Percentiles rank a stretch among this genome's conserved stretches.
Conservation (phyloP, 2,329 filamentous ascomycete species). For the Aureobasidium sp. region DNA sequence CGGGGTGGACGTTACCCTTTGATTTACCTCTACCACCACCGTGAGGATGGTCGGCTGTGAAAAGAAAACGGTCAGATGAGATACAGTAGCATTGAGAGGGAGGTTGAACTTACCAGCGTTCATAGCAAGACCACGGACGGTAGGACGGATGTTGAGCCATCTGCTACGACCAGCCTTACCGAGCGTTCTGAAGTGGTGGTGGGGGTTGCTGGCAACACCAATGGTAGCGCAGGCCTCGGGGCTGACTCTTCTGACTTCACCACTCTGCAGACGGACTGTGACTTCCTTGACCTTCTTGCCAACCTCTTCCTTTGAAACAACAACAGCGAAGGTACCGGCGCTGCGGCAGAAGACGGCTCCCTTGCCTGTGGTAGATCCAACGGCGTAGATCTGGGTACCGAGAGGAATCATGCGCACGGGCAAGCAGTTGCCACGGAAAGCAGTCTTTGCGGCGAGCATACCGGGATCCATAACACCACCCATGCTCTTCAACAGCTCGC, state of each 20-base stretch:
- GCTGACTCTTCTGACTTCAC: constrained; percentile 81
- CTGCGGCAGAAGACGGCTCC: constrained; percentile 88
- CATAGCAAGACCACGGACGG: constrained; percentile 96
- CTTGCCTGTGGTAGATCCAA: constrained; percentile 64
- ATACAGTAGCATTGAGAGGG: neutral
- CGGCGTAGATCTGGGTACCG: constrained; percentile 82
- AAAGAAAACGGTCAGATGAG: constrained; percentile 10
- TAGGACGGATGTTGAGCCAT: constrained; percentile 90
- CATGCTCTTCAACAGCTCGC: constrained; percentile 82
- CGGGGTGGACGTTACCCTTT: constrained; percentile 93
- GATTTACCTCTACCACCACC: constrained; percentile 99
- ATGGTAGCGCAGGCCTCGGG: constrained; percentile 92
- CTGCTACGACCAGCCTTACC: constrained; percentile 92
- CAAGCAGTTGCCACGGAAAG: constrained; percentile 88
- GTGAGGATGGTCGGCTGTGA: constrained; percentile 80
- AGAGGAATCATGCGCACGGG: constrained; percentile 93
- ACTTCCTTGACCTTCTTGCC: constrained; percentile 67
- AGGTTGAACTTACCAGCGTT: constrained; percentile 62
- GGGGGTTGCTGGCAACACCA: constrained; percentile 85
- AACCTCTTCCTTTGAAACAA: constrained; percentile 82
- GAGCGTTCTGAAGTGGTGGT: constrained; percentile 81
- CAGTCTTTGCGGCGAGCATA: constrained; percentile 90
- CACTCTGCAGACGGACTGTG: constrained; percentile 79
- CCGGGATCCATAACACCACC: constrained; percentile 88
- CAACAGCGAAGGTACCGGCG: constrained; percentile 82